Percentiles rank a stretch among this genome's conserved stretches.
Evolutionary conservation across 2,329 filamentous ascomycete species (phyloP).

Genomic region (Botrytis hyacinthi): DNA sequence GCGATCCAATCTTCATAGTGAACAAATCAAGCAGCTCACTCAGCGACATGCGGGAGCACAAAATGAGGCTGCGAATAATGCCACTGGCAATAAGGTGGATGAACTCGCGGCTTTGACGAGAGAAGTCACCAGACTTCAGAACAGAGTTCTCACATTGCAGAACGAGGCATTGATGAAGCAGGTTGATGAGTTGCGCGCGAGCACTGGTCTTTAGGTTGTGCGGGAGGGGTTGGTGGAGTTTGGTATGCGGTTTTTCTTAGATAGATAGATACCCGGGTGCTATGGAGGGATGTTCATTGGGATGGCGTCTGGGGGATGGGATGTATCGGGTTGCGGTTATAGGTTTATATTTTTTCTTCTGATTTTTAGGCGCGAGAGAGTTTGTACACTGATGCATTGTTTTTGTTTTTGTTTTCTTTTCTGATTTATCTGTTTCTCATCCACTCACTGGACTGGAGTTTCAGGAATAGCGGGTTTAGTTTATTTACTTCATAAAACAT

Average conservation of each 20-base stretch:
- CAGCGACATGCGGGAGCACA: fast-evolving
- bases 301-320: background rate
- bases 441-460: background rate
- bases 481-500: background rate
- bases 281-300: background rate
- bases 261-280: background rate
- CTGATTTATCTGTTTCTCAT: background rate
- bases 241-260: background rate
- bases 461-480: background rate
- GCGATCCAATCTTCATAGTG: fast-evolving
- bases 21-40: background rate
- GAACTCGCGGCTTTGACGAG: background rate
- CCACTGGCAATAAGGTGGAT: fast-evolving
- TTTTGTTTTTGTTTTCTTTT: background rate
- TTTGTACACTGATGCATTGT: background rate
- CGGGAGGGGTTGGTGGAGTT: too few species aligned
- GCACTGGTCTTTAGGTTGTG: fast-evolving
- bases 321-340: background rate
- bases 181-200: background rate
- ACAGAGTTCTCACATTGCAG: background rate
- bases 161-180: background rate
- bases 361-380: background rate
- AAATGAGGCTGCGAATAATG: background rate
- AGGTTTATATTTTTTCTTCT: background rate
- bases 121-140: background rate